Evolutionary conservation across 129 eudicot genomes (phyloP).

Genomic region (Helianthus tuberosus): DNA sequence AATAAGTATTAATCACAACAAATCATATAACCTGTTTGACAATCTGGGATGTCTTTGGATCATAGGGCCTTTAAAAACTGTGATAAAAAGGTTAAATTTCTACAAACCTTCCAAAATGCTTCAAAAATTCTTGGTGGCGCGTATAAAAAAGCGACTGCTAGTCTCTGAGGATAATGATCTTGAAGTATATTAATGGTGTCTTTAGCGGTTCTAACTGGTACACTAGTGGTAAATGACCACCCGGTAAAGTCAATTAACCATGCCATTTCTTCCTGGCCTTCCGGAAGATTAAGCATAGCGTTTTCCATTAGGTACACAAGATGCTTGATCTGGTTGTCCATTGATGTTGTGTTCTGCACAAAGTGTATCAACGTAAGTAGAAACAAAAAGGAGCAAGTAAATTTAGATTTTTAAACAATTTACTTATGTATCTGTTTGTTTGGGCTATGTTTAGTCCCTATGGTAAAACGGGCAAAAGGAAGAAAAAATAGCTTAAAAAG

Average conservation of each 20-base stretch:
- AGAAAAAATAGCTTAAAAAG: neutral
- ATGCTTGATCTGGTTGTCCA: slow-evolving; percentile 80
- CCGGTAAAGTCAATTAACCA: slow-evolving; percentile 92
- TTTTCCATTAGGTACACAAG: slow-evolving; percentile 83
- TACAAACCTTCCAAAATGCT: slow-evolving; percentile 81
- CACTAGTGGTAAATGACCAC: slow-evolving; percentile 69
- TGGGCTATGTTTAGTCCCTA: neutral
- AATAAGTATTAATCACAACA: neutral
- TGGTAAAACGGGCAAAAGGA: neutral
- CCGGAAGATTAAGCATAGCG: slow-evolving; percentile 86
- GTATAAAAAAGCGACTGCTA: slow-evolving; percentile 72
- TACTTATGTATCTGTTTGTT: neutral
- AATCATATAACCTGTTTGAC: neutral
- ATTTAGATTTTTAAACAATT: neutral
- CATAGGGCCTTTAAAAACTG: neutral
- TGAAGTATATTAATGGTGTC: slow-evolving; percentile 77
- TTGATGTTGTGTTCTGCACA: slow-evolving; percentile 69
- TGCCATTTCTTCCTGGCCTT: slow-evolving; percentile 93
- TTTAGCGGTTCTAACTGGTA: slow-evolving; percentile 71
- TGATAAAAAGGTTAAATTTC: neutral
- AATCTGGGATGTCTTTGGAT: too few species aligned
- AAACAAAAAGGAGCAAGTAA: neutral
- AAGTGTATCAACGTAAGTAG: neutral
- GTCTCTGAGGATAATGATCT: slow-evolving; percentile 94
- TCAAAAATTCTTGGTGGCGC: slow-evolving; percentile 78